phyloP scores from a whole-genome alignment of 306 rosid species.

The Rosa chinensis region DNA sequence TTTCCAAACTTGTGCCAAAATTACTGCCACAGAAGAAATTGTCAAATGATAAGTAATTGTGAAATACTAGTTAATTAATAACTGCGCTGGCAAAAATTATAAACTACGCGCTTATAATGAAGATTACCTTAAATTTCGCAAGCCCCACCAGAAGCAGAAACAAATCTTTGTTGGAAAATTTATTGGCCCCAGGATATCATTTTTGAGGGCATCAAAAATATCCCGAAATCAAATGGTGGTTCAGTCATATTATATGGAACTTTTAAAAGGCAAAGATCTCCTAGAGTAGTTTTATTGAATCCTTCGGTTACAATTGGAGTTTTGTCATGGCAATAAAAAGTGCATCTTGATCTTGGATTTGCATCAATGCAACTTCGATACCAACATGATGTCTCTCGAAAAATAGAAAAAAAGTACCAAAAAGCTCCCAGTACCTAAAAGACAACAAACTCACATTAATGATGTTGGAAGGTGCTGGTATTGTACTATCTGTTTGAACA shows the following conservation, averaged over 20 bases:
- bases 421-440: slow-evolving; percentile 26
- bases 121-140: slow-evolving; percentile 11
- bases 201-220: slow-evolving; percentile 2
- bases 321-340: not conserved
- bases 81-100: not conserved
- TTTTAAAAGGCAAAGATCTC: not conserved
- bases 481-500: too few species aligned
- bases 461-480: too few species aligned
- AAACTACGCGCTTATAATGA: not conserved
- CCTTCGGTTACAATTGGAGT: too few species aligned
- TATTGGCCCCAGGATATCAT: not conserved
- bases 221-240: slow-evolving; percentile 20
- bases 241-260: not conserved
- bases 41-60: not conserved
- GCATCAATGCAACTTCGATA: not conserved
- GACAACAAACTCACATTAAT: not conserved
- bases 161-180: not conserved
- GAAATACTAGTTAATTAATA: not conserved
- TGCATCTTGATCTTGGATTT: not conserved
- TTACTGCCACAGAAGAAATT: slow-evolving; percentile 3
- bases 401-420: slow-evolving; percentile 29
- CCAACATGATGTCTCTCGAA: slow-evolving; percentile 23
- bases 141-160: slow-evolving; percentile 14
- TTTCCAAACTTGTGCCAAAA: slow-evolving; percentile 7
- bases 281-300: not conserved